A percentile compares a stretch with the other conserved stretches of the same genome.
Evolutionary conservation across 2,329 filamentous ascomycete genomes (phyloP).

Genomic region (Sarocladium oryzae): DNA sequence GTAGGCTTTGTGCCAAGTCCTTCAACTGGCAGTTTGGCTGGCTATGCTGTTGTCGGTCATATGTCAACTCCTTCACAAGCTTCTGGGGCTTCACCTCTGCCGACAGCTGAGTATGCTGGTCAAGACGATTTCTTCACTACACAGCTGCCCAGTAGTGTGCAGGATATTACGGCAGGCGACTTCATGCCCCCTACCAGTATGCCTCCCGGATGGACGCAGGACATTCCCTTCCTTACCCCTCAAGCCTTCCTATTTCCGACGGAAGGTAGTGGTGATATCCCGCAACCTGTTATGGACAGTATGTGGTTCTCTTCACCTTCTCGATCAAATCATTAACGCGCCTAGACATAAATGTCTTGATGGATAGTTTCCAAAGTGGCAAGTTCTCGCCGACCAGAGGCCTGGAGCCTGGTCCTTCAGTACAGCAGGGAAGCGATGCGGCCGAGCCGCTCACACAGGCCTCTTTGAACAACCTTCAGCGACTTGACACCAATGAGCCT

Average conservation of each 20-base stretch:
- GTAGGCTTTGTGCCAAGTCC: constrained; percentile 44
- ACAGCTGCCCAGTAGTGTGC: background rate
- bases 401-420: background rate
- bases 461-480: background rate
- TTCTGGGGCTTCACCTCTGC: constrained; percentile 33
- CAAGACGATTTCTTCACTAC: constrained; percentile 16
- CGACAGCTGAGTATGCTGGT: constrained; percentile 31
- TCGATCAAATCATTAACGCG: background rate
- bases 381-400: constrained; percentile 19
- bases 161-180: background rate
- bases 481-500: background rate
- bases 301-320: constrained; percentile 13
- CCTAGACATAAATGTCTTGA: constrained; percentile 23
- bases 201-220: constrained; percentile 12
- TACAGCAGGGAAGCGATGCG: background rate
- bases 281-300: constrained; percentile 24
- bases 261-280: constrained; percentile 19
- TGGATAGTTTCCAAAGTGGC: constrained; percentile 25
- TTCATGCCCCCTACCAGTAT: background rate
- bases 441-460: background rate
- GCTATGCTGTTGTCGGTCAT: constrained; percentile 41
- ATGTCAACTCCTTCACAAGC: constrained; percentile 22
- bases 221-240: constrained; percentile 27
- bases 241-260: constrained; percentile 34
- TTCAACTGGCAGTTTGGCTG: constrained; percentile 42